phyloP scores from a whole-genome alignment of 2,329 filamentous ascomycete genomes.

The Aspergillus sp. region DNA sequence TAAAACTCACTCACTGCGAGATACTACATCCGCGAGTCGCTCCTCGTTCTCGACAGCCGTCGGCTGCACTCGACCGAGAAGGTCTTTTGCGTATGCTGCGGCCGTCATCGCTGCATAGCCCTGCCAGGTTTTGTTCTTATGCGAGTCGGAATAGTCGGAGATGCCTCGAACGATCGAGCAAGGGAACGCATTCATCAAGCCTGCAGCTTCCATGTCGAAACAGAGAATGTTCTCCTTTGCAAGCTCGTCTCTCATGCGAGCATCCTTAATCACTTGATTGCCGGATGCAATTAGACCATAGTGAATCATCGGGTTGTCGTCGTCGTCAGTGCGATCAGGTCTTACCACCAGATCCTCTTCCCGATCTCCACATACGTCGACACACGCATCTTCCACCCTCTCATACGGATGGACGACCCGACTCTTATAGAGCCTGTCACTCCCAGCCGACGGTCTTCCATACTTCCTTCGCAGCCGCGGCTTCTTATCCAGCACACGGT shows the following conservation, averaged over 20 bases:
- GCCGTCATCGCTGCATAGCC: not conserved
- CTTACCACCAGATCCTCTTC: not conserved
- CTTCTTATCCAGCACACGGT: not conserved
- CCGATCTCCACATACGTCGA: not conserved
- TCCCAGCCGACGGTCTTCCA: not conserved
- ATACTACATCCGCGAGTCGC: not conserved
- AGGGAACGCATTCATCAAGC: not conserved
- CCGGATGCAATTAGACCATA: conserved; percentile 24
- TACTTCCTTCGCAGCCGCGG: conserved; percentile 6
- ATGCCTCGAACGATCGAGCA: conserved; percentile 1
- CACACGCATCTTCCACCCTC: not conserved
- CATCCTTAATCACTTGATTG: conserved; percentile 20
- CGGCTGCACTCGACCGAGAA: not conserved
- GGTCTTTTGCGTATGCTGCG: conserved; percentile 3
- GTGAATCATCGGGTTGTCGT: conserved; percentile 13
- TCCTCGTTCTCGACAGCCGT: no score
- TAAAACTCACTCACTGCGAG: not conserved
- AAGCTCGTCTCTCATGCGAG: not conserved
- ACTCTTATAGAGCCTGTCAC: conserved; percentile 10
- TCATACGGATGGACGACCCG: not conserved
- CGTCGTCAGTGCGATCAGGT: not conserved
- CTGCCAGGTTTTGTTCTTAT: conserved; percentile 1
- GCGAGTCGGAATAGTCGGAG: conserved; percentile 3
- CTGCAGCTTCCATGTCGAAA: conserved; percentile 1
- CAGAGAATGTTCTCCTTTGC: not conserved